These are phyloP conservation scores for Moricandia arvensis DNA, from an alignment of 345 rosid genomes.

Conservation along the genomic window DNA sequence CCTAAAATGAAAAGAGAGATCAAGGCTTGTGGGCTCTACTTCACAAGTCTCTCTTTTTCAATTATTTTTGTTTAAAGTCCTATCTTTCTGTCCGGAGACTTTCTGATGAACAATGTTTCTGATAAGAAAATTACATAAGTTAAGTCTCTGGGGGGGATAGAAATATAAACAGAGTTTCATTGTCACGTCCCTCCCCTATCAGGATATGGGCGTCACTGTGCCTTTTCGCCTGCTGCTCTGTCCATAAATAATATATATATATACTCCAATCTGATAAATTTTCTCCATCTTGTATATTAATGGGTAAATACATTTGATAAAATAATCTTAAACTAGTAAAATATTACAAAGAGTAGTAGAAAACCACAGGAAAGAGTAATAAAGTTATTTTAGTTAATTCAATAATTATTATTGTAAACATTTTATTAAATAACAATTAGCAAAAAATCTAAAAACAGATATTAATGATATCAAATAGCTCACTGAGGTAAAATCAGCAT, in stretches of 20 bases:
- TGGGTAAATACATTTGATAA: background rate
- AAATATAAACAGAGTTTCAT: background rate
- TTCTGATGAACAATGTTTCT: constrained; percentile 35
- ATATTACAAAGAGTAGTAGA: background rate
- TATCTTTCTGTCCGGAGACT: constrained; percentile 8
- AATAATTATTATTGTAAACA: background rate
- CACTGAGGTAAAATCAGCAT: background rate
- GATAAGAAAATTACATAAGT: constrained; percentile 21
- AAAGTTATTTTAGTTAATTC: background rate
- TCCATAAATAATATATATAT: background rate
- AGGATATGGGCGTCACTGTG: constrained; percentile 37
- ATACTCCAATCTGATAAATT: background rate
- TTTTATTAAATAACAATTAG: background rate
- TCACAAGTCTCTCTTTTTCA: constrained; percentile 8
- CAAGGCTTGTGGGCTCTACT: constrained; percentile 60
- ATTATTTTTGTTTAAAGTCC: constrained; percentile 4
- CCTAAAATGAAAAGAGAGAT: constrained; percentile 41
- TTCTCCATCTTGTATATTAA: background rate
- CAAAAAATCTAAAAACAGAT: background rate
- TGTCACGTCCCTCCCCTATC: constrained; percentile 36
- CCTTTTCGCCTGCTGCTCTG: constrained; percentile 30
- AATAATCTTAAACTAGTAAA: background rate
- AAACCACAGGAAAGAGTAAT: background rate
- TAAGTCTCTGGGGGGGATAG: background rate
- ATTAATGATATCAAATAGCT: background rate